phyloP scores from a whole-genome alignment of 164 flowering plant species.

The Stephania yunnanensis region DNA sequence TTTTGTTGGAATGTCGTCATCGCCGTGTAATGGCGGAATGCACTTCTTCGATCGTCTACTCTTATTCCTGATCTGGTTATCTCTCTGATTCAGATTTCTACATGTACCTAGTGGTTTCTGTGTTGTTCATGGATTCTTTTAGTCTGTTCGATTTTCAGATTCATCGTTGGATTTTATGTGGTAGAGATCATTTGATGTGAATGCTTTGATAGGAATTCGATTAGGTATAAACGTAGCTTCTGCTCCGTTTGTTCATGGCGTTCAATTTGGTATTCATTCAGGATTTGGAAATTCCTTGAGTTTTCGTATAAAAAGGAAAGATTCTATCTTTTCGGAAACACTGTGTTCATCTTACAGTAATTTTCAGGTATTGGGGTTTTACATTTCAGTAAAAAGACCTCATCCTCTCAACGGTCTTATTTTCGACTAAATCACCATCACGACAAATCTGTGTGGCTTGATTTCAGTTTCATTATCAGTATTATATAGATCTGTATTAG shows the following conservation, averaged over 20 bases:
- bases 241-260: background rate
- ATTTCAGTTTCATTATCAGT: too few species aligned
- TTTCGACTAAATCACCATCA: too few species aligned
- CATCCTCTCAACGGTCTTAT: too few species aligned
- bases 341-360: background rate
- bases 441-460: too few species aligned
- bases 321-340: background rate
- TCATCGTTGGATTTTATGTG: background rate
- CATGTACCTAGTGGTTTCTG: background rate
- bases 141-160: background rate
- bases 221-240: background rate
- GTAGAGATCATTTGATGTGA: background rate
- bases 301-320: conserved; percentile 5
- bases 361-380: background rate
- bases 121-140: background rate
- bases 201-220: background rate
- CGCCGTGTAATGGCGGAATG: conserved; percentile 1
- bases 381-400: too few species aligned
- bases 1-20: background rate
- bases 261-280: background rate
- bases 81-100: background rate
- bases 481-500: too few species aligned
- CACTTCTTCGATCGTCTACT: background rate
- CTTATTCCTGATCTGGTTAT: background rate
- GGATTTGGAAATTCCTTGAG: background rate